Evolutionary conservation across 108 stramenopile species (phyloP).

Genomic region (Nitzschia palea): DNA sequence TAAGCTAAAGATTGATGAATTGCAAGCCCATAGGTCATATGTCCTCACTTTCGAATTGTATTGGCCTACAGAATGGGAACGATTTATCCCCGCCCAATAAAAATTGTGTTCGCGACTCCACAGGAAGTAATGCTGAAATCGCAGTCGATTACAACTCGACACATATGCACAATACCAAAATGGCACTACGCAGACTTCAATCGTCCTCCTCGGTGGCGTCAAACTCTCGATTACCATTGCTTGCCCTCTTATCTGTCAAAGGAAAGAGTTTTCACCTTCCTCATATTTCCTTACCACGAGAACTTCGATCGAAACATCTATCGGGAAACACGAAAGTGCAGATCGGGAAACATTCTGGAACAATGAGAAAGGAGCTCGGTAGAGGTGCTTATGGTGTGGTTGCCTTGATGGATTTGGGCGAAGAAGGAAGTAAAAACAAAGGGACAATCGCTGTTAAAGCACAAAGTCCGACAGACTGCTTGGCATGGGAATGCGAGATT

Average conservation of each 20-base stretch:
- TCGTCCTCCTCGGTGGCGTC: conserved; percentile 11
- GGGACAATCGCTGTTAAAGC: conserved; percentile 66
- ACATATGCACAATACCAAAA: conserved; percentile 5
- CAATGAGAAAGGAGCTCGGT: conserved; percentile 63
- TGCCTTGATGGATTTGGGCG: conserved; percentile 34
- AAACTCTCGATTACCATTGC: conserved; percentile 2
- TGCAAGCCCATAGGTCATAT: too few relatives aligned
- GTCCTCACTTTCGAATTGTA: too few relatives aligned
- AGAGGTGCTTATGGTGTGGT: conserved; percentile 76
- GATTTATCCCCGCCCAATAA: too few relatives aligned
- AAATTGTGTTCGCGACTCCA: background rate
- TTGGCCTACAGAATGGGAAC: too few relatives aligned
- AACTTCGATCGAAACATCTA: conserved; percentile 25
- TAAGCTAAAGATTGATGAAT: conserved; percentile 35
- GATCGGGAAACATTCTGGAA: conserved; percentile 45
- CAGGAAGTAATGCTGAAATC: conserved; percentile 1
- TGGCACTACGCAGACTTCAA: conserved; percentile 18
- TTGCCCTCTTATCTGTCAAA: conserved; percentile 6
- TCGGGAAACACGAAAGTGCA: conserved; percentile 41
- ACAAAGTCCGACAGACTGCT: conserved; percentile 68
- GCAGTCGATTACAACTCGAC: conserved; percentile 17
- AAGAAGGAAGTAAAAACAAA: background rate
- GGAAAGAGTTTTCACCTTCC: conserved; percentile 32
- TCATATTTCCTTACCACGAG: conserved; percentile 17
- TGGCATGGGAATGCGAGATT: conserved; percentile 69